phyloP scores from a whole-genome alignment of 768 basidiomycete species.

The Chalciporus piperatus region DNA sequence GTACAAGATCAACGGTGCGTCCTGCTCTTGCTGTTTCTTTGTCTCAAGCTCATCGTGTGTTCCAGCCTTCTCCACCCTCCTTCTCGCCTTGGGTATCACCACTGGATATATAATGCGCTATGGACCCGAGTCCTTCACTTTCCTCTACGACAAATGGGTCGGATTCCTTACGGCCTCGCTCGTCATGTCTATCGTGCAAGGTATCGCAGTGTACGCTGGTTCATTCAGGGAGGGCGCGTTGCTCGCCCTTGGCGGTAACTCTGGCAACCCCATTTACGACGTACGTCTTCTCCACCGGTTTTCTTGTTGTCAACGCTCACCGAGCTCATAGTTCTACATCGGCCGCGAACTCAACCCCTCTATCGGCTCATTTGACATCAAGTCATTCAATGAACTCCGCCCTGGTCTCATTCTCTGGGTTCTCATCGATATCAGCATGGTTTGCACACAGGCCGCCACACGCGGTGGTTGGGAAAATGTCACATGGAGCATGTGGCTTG shows the following conservation, averaged over 20 bases:
- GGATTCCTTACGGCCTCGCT: constrained; percentile 84
- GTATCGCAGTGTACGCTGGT: constrained; percentile 59
- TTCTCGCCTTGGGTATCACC: constrained; percentile 74
- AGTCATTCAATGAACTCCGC: constrained; percentile 52
- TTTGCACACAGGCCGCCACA: constrained; percentile 85
- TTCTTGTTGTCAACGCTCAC: background rate
- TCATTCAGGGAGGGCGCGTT: constrained; percentile 72
- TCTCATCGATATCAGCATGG: constrained; percentile 85
- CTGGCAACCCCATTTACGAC: constrained; percentile 84
- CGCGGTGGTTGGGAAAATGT: constrained; percentile 59
- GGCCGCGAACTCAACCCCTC: constrained; percentile 94
- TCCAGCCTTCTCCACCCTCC: constrained; percentile 84
- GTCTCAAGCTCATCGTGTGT: background rate
- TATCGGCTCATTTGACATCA: constrained; percentile 73
- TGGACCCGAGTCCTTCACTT: constrained; percentile 81
- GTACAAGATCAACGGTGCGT: constrained; percentile 94
- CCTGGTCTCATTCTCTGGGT: constrained; percentile 82
- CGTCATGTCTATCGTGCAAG: constrained; percentile 76
- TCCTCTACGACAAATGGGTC: constrained; percentile 89
- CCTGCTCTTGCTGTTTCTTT: background rate
- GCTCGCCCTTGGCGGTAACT: constrained; percentile 91
- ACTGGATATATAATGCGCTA: constrained; percentile 66
- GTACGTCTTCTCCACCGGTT: constrained; percentile 43
- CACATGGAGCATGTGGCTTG: constrained; percentile 92
- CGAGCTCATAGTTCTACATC: constrained; percentile 72